Conservation (phyloP, 768 basidiomycete species). For the Lentinus tigrinus region DNA sequence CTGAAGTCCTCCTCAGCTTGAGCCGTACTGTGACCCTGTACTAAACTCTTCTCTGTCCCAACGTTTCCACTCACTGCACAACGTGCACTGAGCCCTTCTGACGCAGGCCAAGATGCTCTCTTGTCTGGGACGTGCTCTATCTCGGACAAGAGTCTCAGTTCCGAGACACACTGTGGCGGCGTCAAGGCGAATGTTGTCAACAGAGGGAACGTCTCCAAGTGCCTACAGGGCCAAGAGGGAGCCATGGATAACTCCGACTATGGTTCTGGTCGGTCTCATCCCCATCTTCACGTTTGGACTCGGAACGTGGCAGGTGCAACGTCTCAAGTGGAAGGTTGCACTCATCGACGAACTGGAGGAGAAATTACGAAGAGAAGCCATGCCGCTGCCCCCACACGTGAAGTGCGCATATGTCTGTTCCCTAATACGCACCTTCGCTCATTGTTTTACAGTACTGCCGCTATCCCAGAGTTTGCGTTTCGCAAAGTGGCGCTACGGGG, state of each 20-base stretch:
- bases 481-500: constrained; percentile 82
- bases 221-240: constrained; percentile 57
- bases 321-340: constrained; percentile 92
- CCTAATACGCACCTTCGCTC: constrained; percentile 1
- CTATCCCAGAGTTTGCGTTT: constrained; percentile 85
- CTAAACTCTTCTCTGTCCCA: no score
- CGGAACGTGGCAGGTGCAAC: constrained; percentile 91
- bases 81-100: not conserved
- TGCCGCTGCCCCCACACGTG: constrained; percentile 77
- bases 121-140: not conserved
- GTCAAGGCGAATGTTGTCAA: constrained; percentile 5
- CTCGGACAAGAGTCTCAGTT: not conserved
- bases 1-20: not conserved
- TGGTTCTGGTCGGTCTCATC: constrained; percentile 77
- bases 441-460: constrained; percentile 52
- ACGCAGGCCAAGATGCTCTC: not conserved
- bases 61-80: no score
- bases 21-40: no score
- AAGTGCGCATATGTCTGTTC: constrained; percentile 53
- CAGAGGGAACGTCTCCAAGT: constrained; percentile 6
- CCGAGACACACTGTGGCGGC: not conserved
- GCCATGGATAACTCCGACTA: constrained; percentile 65
- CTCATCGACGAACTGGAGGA: constrained; percentile 93
- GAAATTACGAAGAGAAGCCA: constrained; percentile 77
- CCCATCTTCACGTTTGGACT: constrained; percentile 89